These are phyloP conservation scores for Pythium aristosporum DNA, from an alignment of 352 stramenopile genomes.

Conservation along the genomic window DNA sequence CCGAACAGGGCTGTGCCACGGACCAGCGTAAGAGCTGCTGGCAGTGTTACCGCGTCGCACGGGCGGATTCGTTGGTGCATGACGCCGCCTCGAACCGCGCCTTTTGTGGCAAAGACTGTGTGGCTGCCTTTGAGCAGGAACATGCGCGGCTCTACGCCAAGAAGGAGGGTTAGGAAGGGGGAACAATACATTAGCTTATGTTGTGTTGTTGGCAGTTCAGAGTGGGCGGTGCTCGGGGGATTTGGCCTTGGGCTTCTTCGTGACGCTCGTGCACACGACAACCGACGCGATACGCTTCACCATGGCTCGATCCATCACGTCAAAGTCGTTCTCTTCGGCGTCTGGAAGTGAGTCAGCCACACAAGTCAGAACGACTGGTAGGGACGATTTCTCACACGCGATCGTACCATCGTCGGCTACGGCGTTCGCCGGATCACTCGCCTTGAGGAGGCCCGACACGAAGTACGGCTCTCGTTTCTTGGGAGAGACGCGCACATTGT, in stretches of 20 bases:
- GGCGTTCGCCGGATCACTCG: neutral
- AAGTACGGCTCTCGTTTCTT: conserved; percentile 62
- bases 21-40: conserved; percentile 67
- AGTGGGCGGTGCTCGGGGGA: neutral
- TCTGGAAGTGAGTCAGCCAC: conserved; percentile 30
- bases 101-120: conserved; percentile 55
- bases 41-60: conserved; percentile 74
- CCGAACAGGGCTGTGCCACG: conserved; percentile 46
- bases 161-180: neutral
- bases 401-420: conserved; percentile 35
- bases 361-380: neutral
- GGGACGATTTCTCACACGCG: neutral
- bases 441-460: conserved; percentile 44
- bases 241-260: conserved; percentile 46
- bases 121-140: conserved; percentile 40
- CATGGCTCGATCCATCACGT: conserved; percentile 77
- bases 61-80: conserved; percentile 37
- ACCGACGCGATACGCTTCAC: conserved; percentile 80
- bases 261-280: conserved; percentile 52
- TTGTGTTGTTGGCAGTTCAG: neutral
- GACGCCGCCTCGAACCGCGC: conserved; percentile 45
- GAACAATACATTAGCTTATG: neutral
- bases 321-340: conserved; percentile 52
- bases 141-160: conserved; percentile 59
- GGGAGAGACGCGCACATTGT: conserved; percentile 65